Base-by-base conservation (phyloP, 257 asterid species). In the Ilex asprella region DNA sequence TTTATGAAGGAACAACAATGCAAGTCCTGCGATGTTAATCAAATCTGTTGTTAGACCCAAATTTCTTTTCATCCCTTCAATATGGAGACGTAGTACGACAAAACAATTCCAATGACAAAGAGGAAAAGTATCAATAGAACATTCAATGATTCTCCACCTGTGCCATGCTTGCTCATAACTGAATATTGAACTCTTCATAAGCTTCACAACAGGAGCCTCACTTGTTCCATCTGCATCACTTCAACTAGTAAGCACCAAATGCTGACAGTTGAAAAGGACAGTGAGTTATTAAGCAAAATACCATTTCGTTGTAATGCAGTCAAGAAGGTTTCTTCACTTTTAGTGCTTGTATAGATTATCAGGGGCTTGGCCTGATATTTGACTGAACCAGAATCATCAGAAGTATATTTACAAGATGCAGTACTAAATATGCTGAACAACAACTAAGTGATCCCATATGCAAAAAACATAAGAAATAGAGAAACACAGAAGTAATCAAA, bases 151-250 rank as follows among this genome's bases (percentile, higher is more conserved):
- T 58, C 56, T 62, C 63, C 59, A 88, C 99, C 97, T 92, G 77
- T 89, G 99, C 99, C 99, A 92, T 79, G 99, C 97, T 79, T 92
- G 99, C 80, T 92, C 97, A 50, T 86, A 84, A 76, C 96, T 79
- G 80, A 92, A 92, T 73, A 92, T 52, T 73, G 99, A 84, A 82
- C 99, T 92, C 67, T 89, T 92, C 58, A 92, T 87, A 16, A 89
- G 91, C 85, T 86, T 89, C 62, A 92, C 87, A 39, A 75, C 66
- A 60, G 95, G 86, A 75, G 89, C 82, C 52, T 76, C 89, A 73
- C 72, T 73, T 57, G 67, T 70, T 63, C 81, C 85, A 59, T 82
- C 99, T 92, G 89, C 72, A 72, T 67, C 58, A 55, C 70, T 56
- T 72, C 16, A 62, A 57, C 71, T 44, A 41, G 61, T 39, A 66